These are phyloP conservation scores for Boletus speciosus DNA, from an alignment of 768 basidiomycete species.

Conservation along the genomic window DNA sequence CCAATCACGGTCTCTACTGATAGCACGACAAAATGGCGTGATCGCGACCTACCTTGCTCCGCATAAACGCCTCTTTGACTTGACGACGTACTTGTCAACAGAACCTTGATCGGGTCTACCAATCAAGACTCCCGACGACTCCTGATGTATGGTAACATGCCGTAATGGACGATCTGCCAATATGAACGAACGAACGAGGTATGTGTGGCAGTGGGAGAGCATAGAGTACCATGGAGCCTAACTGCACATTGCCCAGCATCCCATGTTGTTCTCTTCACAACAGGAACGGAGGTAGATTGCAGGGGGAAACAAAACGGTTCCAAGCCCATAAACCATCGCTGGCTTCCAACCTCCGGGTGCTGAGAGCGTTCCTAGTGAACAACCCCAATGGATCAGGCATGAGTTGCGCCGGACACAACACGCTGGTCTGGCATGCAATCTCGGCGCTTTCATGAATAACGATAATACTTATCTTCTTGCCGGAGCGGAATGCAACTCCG, in stretches of 20 bases:
- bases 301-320: not conserved
- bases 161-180: not conserved
- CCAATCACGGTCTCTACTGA: not conserved
- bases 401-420: not conserved
- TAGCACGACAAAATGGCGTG: not conserved
- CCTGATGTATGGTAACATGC: not conserved
- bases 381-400: not conserved
- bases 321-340: not conserved
- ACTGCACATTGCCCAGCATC: not conserved
- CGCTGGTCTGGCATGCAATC: not conserved
- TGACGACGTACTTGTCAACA: not conserved
- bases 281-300: not conserved
- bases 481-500: not conserved
- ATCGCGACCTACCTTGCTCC: not conserved
- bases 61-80: constrained; percentile 7
- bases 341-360: not conserved
- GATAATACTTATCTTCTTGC: not conserved
- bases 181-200: not conserved
- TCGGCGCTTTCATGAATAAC: not conserved
- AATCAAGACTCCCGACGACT: not conserved
- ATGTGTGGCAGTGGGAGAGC: not conserved
- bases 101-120: not conserved
- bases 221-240: not conserved
- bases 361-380: not conserved
- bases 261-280: not conserved